Conservation (phyloP, 2,329 filamentous ascomycete species). For the Graphilbum sp. region DNA sequence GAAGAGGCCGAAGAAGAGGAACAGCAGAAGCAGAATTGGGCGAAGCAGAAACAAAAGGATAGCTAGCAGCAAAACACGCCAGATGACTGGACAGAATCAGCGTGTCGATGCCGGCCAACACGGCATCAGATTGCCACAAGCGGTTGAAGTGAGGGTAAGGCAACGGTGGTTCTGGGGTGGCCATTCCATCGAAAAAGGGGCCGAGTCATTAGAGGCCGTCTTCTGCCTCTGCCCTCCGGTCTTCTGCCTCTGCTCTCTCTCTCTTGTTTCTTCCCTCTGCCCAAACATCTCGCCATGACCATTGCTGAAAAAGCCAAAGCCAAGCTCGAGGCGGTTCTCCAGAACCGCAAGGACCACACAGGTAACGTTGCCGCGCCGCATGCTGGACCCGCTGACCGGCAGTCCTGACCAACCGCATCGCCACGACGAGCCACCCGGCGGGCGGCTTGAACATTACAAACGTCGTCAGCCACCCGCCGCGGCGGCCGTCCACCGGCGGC, state of each 20-base stretch:
- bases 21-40: not conserved
- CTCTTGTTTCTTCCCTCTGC: too few species aligned
- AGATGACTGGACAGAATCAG: too few species aligned
- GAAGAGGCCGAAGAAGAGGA: not conserved
- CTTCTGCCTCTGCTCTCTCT: too few species aligned
- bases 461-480: conserved; percentile 1
- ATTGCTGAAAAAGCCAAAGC: conserved; percentile 2
- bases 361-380: not conserved
- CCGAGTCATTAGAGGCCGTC: too few species aligned
- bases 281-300: not conserved
- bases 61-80: not conserved
- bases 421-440: conserved; percentile 1
- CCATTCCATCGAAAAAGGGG: too few species aligned
- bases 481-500: conserved; percentile 2
- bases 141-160: too few species aligned
- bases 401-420: conserved; percentile 3
- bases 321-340: conserved; percentile 4
- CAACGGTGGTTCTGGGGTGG: too few species aligned
- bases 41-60: not conserved
- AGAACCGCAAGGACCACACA: not conserved
- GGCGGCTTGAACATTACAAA: not conserved
- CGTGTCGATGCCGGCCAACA: too few species aligned
- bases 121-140: too few species aligned
- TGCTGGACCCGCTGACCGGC: not conserved
- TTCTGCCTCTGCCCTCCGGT: too few species aligned